Evolutionary conservation across 2,329 filamentous ascomycete genomes (phyloP).

Genomic region (Chaetoscypha palmicola): DNA sequence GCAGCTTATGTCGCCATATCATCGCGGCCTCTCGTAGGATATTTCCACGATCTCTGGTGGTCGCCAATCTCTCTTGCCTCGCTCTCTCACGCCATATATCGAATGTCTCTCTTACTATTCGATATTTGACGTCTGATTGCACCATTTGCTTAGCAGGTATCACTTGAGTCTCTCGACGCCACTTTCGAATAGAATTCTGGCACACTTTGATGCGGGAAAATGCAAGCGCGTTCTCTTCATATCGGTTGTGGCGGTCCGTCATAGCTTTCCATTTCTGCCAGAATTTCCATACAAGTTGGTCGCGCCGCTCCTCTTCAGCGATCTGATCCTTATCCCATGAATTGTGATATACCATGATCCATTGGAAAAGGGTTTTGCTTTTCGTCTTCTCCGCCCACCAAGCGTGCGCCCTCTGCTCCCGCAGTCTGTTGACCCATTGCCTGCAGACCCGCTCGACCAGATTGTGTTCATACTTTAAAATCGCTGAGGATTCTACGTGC

Average conservation of each 20-base stretch:
- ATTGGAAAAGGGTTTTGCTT: conserved; percentile 18
- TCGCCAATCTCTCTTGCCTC: conserved; percentile 40
- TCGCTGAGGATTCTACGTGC: conserved; percentile 24
- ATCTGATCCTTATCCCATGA: conserved; percentile 11
- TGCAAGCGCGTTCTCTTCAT: conserved; percentile 14
- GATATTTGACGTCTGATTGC: conserved; percentile 37
- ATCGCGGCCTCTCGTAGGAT: conserved; percentile 51
- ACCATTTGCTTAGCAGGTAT: conserved; percentile 32
- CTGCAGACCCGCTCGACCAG: conserved; percentile 26
- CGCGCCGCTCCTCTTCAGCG: conserved; percentile 12
- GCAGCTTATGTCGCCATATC: conserved; percentile 54
- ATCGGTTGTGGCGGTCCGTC: conserved; percentile 10
- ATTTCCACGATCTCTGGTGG: conserved; percentile 42
- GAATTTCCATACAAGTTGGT: conserved; percentile 15
- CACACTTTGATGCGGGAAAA: conserved; percentile 11
- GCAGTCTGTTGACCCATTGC: conserved; percentile 34
- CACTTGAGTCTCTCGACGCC: conserved; percentile 22
- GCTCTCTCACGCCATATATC: conserved; percentile 42
- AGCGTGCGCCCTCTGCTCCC: conserved; percentile 16
- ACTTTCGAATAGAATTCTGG: conserved; percentile 20
- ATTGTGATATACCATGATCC: conserved; percentile 18
- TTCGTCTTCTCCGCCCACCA: conserved; percentile 17
- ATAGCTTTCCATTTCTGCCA: conserved; percentile 22
- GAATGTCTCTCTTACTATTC: conserved; percentile 40
- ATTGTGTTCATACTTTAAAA: conserved; percentile 28